Evolutionary conservation across 192 early-diverging fungal genomes (phyloP).

Genomic region (Coemansia sp.): DNA sequence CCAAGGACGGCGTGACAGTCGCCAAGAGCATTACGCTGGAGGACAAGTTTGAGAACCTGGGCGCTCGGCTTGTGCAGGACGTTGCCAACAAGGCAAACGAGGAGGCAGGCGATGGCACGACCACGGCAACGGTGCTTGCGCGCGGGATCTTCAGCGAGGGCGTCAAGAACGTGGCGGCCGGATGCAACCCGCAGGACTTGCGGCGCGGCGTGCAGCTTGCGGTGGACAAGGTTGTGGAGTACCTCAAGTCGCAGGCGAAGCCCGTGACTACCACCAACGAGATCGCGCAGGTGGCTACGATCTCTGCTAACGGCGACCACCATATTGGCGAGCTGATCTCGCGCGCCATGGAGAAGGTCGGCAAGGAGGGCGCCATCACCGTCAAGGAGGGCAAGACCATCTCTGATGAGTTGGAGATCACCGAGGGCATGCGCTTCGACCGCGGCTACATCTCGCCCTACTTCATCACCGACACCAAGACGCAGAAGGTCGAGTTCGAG

Average conservation of each 20-base stretch:
- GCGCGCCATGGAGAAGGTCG: slow-evolving; percentile 99
- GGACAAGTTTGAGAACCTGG: slow-evolving; percentile 99
- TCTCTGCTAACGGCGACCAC: slow-evolving; percentile 99
- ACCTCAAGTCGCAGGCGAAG: slow-evolving; percentile 86
- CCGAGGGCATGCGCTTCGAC: slow-evolving; percentile 99
- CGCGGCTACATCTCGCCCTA: slow-evolving; percentile 99
- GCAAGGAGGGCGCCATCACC: slow-evolving; percentile 99
- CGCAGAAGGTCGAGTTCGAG: slow-evolving; percentile 99
- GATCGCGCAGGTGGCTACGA: slow-evolving; percentile 98
- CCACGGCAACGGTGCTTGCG: slow-evolving; percentile 97
- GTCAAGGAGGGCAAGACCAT: slow-evolving; percentile 99
- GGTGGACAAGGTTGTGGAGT: slow-evolving; percentile 91
- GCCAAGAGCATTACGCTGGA: slow-evolving; percentile 96
- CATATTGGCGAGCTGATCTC: slow-evolving; percentile 96
- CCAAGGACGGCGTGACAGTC: slow-evolving; percentile 99
- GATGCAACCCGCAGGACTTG: slow-evolving; percentile 99
- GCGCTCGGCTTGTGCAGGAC: slow-evolving; percentile 96
- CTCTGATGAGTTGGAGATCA: slow-evolving; percentile 98
- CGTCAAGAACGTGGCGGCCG: slow-evolving; percentile 98
- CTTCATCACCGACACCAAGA: slow-evolving; percentile 98
- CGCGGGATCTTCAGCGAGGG: slow-evolving; percentile 99
- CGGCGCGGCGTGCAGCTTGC: slow-evolving; percentile 92
- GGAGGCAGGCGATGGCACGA: slow-evolving; percentile 98
- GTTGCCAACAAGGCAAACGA: slow-evolving; percentile 99
- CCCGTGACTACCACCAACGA: slow-evolving; percentile 94